Conservation (phyloP, 1,284 basidiomycete genomes). For the Cryptococcus floricola region DNA sequence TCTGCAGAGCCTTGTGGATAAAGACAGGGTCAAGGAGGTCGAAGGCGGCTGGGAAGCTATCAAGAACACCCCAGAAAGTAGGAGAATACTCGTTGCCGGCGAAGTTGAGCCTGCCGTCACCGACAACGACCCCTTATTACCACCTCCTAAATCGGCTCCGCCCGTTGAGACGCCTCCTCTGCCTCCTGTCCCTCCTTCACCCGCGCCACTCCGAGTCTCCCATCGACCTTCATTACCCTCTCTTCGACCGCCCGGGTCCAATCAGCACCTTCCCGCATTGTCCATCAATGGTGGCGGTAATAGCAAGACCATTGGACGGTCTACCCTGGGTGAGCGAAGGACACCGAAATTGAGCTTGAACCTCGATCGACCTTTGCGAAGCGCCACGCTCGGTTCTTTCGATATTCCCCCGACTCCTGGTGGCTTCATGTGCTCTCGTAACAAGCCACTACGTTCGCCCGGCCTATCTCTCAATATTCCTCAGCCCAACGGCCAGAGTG, state of each 20-base stretch:
- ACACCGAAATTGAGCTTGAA: conserved; percentile 42
- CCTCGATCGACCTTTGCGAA: conserved; percentile 24
- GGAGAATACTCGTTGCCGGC: conserved; percentile 11
- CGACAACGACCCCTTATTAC: conserved; percentile 2
- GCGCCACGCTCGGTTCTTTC: conserved; percentile 22
- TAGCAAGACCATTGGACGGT: background rate
- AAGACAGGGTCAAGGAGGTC: conserved; percentile 24
- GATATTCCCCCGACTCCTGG: conserved; percentile 8
- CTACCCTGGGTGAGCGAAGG: conserved; percentile 13
- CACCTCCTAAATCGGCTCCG: conserved; percentile 14
- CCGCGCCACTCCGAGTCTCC: conserved; percentile 8
- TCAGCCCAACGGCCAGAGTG: background rate
- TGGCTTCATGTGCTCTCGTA: background rate
- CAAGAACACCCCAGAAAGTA: conserved; percentile 3
- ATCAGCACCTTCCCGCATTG: conserved; percentile 23
- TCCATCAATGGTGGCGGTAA: conserved; percentile 15
- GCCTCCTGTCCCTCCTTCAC: conserved; percentile 16
- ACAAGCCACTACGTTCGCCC: conserved; percentile 9
- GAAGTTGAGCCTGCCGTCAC: background rate
- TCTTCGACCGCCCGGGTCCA: conserved; percentile 11
- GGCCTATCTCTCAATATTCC: conserved; percentile 14
- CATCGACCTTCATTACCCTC: conserved; percentile 33
- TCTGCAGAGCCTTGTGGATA: conserved; percentile 18
- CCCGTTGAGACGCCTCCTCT: conserved; percentile 11
- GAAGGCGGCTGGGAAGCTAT: conserved; percentile 36